These are phyloP conservation scores for Irpex sp. DNA, from an alignment of 1,284 basidiomycete species.

Conservation along the genomic window DNA sequence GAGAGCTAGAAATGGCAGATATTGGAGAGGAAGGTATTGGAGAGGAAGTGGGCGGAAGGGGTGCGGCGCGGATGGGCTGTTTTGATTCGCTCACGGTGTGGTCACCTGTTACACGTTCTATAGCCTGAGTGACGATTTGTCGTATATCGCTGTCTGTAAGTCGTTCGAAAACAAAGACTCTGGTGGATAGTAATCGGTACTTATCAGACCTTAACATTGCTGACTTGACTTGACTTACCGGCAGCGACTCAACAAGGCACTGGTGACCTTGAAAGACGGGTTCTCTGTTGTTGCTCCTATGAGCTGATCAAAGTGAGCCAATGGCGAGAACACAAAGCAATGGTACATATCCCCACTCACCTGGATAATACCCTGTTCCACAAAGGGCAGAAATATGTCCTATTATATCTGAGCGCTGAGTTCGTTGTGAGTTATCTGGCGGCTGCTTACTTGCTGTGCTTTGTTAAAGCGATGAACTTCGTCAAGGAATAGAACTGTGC, in stretches of 20 bases:
- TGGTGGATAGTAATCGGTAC: slow-evolving; percentile 21
- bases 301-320: slow-evolving; percentile 37
- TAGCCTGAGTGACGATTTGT: slow-evolving; percentile 48
- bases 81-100: slow-evolving; percentile 1
- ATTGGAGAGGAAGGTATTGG: slow-evolving; percentile 3
- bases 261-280: slow-evolving; percentile 82
- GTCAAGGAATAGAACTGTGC: slow-evolving; percentile 78
- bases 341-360: slow-evolving; percentile 26
- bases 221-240: slow-evolving; percentile 50
- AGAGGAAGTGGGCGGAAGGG: slow-evolving; percentile 8
- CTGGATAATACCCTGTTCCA: slow-evolving; percentile 78
- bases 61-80: slow-evolving; percentile 7
- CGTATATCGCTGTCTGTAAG: slow-evolving; percentile 57
- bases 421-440: slow-evolving; percentile 1
- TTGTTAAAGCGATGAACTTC: slow-evolving; percentile 90
- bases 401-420: slow-evolving; percentile 22
- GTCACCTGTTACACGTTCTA: slow-evolving; percentile 35
- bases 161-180: slow-evolving; percentile 62
- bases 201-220: neutral
- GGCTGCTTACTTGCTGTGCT: slow-evolving; percentile 63
- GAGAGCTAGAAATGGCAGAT: neutral
- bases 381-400: slow-evolving; percentile 79
- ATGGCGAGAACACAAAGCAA: neutral
- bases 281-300: slow-evolving; percentile 93
- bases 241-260: slow-evolving; percentile 78